Evolutionary conservation across 768 basidiomycete species (phyloP).

Genomic region (Rossbeevera mucosa): DNA sequence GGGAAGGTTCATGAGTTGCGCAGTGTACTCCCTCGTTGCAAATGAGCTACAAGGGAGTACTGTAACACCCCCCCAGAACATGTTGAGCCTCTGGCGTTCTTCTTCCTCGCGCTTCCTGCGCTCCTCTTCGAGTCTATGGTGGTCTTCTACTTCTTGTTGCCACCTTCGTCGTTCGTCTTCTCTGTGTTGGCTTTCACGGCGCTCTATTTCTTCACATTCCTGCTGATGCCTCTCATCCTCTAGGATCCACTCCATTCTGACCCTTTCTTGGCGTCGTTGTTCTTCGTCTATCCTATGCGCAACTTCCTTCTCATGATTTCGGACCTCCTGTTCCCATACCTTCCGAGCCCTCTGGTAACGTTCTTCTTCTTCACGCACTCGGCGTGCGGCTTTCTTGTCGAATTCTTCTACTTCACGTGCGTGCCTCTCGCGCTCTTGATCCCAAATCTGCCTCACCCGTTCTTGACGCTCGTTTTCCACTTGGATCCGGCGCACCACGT

Average conservation of each 20-base stretch:
- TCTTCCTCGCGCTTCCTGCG: slow-evolving; percentile 17
- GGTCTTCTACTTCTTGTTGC: slow-evolving; percentile 19
- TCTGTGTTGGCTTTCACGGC: slow-evolving; percentile 4
- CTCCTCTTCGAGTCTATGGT: slow-evolving; percentile 12
- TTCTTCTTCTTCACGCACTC: slow-evolving; percentile 6
- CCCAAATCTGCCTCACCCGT: slow-evolving; percentile 3
- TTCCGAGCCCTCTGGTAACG: slow-evolving; percentile 2
- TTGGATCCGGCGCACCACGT: slow-evolving; percentile 2
- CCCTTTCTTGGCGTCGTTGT: slow-evolving; percentile 1
- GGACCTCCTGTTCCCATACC: slow-evolving; percentile 2
- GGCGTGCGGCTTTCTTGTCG: neutral
- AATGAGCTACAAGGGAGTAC: slow-evolving; percentile 24
- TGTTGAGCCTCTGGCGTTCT: slow-evolving; percentile 20
- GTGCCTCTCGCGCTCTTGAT: slow-evolving; percentile 2
- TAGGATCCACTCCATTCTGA: slow-evolving; percentile 3
- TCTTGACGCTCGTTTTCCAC: slow-evolving; percentile 9
- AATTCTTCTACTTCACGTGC: neutral
- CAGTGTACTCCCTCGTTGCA: slow-evolving; percentile 28
- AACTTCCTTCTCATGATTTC: slow-evolving; percentile 2
- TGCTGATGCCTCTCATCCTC: slow-evolving; percentile 2
- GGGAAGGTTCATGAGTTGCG: slow-evolving; percentile 29
- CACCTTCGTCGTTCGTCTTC: slow-evolving; percentile 12
- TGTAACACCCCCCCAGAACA: slow-evolving; percentile 21
- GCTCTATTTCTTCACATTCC: slow-evolving; percentile 11
- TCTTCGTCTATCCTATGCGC: slow-evolving; percentile 2